Conservation (phyloP, 116 monocot genomes). For the Iris pallida region DNA sequence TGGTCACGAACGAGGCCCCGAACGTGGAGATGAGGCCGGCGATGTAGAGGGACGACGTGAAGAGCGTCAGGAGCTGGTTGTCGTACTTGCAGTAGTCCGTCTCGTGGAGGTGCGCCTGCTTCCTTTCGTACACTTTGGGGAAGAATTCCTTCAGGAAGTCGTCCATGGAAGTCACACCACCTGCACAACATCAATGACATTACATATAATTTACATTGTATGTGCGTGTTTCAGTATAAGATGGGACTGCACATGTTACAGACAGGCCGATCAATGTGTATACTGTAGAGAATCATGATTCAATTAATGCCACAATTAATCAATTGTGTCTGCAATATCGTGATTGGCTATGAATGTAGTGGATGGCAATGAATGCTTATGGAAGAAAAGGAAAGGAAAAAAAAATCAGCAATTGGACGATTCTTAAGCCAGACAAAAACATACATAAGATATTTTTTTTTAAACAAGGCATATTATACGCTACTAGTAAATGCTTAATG, state of each 20-base stretch:
- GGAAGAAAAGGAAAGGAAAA: neutral
- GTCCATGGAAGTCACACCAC: slow-evolving; percentile 84
- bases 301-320: neutral
- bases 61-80: slow-evolving; percentile 76
- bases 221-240: neutral
- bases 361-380: neutral
- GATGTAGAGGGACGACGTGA: slow-evolving; percentile 81
- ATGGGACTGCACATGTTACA: too few relatives aligned
- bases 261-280: too few relatives aligned
- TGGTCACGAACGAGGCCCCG: slow-evolving; percentile 42
- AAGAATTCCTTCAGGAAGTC: slow-evolving; percentile 71
- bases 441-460: too few relatives aligned
- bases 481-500: too few relatives aligned
- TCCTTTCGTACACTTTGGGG: slow-evolving; percentile 50
- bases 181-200: slow-evolving; percentile 16
- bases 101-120: slow-evolving; percentile 52
- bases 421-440: too few relatives aligned
- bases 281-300: too few relatives aligned
- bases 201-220: neutral
- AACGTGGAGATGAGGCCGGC: slow-evolving; percentile 65
- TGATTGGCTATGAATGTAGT: neutral
- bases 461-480: too few relatives aligned
- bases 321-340: neutral
- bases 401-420: neutral
- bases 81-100: slow-evolving; percentile 97